Base-by-base conservation (phyloP, 768 basidiomycete genomes). In the Tulasnella sp. region DNA sequence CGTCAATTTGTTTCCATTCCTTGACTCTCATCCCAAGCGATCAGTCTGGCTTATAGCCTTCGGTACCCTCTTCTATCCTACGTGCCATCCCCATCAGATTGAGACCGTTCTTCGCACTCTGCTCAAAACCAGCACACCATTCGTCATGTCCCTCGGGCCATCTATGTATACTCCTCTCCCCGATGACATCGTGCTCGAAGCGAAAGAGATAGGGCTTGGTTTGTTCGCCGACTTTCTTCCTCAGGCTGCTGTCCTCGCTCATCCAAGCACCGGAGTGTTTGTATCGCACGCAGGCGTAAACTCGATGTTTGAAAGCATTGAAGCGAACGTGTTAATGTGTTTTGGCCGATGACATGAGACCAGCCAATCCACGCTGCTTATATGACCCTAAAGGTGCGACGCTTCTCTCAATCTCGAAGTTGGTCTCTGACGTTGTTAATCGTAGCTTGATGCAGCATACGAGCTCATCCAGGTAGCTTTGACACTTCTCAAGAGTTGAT, bases 21-120 rank as follows among this genome's bases (percentile, higher is more conserved):
- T 70, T 29, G 37, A 70, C 47, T 35, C 42, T 7, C 69, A 70
- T n/a, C 47, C 47, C 17, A 37, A 40, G 40, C 41, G 59, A 62
- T 70, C 69, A 1, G 34, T 70, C 16, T 37, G 41, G 59, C 59
- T 59, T 26, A 70, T 70, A 40, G 22, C 69, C 5, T 70, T 70
- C 36, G 69, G 69, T n/a, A 52, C 69, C 5, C 36, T 70, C 8
- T 70, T 52, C 34, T 70, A 70, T n/a, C 69, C 69, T 35, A 35
- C 39, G 36, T 14, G 47, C 5, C 36, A 70, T 16, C 69, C 69
- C 17, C 12, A 36, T 26, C 41, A 47, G n/a, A 70, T 70, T 14
- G 59, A 52, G 47, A 62, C 42, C 3, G 47, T 70, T 11, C 22
- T 70, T 6, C n/a, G 37, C 7, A 70, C 47, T 12, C 36, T 70